Conservation (phyloP, 768 basidiomycete species). For the Boletus vinaceobasis region DNA sequence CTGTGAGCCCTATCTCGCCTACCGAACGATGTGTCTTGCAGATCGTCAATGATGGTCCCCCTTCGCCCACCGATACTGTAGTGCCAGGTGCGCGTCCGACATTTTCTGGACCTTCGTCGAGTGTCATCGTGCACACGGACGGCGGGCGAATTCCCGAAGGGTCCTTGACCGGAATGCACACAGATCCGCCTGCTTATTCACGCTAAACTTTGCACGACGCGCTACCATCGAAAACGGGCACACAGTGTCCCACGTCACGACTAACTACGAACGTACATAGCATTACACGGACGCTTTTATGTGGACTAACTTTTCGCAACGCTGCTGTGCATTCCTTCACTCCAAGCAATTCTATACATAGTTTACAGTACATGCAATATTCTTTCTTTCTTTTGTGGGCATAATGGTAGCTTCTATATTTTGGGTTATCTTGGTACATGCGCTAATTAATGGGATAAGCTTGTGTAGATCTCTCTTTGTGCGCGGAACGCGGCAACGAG, state of each 20-base stretch:
- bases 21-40: slow-evolving; percentile 27
- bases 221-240: slow-evolving; percentile 2
- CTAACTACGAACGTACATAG: slow-evolving; percentile 7
- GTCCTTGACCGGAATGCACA: background rate
- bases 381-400: slow-evolving; percentile 2
- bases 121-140: slow-evolving; percentile 27
- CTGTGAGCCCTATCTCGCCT: slow-evolving; percentile 16
- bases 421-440: slow-evolving; percentile 5
- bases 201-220: slow-evolving; percentile 1
- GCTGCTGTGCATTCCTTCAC: slow-evolving; percentile 8
- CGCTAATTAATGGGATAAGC: slow-evolving; percentile 1
- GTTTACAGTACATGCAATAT: slow-evolving; percentile 12
- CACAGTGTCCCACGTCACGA: slow-evolving; percentile 8
- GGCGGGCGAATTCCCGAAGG: slow-evolving; percentile 17
- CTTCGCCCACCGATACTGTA: slow-evolving; percentile 18
- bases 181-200: slow-evolving; percentile 25
- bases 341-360: slow-evolving; percentile 6
- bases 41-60: slow-evolving; percentile 23
- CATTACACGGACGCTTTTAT: slow-evolving; percentile 10
- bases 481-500: slow-evolving; percentile 10
- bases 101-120: background rate
- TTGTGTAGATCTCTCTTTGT: background rate
- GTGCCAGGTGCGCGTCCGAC: background rate
- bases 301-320: slow-evolving; percentile 10
- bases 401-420: background rate